A percentile compares a stretch with the other conserved stretches of the same genome.
phyloP scores from a whole-genome alignment of 2,329 filamentous ascomycete genomes.

The Curvularia eragrostidis region DNA sequence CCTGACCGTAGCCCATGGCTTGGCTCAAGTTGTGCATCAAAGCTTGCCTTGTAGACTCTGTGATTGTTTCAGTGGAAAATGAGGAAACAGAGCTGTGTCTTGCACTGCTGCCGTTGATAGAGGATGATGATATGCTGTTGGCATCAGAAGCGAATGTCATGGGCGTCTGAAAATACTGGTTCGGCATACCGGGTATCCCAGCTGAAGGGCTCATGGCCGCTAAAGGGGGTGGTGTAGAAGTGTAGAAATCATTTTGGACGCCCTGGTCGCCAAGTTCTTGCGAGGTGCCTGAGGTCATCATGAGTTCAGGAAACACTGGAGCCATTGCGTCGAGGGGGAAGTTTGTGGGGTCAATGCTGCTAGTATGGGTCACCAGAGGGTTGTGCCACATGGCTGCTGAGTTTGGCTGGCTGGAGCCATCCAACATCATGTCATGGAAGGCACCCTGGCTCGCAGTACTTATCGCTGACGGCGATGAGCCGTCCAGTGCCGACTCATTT shows the following conservation, averaged over 20 bases:
- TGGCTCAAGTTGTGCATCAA: conserved; percentile 67
- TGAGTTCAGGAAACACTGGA: conserved; percentile 76
- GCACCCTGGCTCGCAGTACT: conserved; percentile 93
- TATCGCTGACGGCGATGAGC: conserved; percentile 93
- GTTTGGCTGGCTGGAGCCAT: conserved; percentile 63
- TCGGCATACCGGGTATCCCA: conserved; percentile 68
- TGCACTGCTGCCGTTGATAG: conserved; percentile 72
- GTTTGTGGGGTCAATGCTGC: conserved; percentile 68
- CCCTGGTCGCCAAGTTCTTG: conserved; percentile 75
- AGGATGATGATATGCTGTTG: conserved; percentile 67
- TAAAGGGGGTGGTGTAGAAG: conserved; percentile 79
- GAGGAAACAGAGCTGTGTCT: conserved; percentile 66
- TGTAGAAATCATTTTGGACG: conserved; percentile 72
- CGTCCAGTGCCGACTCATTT: conserved; percentile 84
- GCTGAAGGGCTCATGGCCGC: conserved; percentile 73
- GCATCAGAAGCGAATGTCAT: conserved; percentile 75
- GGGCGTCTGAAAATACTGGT: conserved; percentile 68
- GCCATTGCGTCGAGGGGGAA: conserved; percentile 78
- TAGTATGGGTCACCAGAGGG: conserved; percentile 69
- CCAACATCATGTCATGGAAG: conserved; percentile 89
- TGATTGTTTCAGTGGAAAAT: conserved; percentile 69
- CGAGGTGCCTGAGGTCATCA: conserved; percentile 72
- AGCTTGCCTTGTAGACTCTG: conserved; percentile 69
- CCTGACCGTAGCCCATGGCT: conserved; percentile 60
- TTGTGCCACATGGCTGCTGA: conserved; percentile 50